These are phyloP conservation scores for Phytopythium ostracodes DNA, from an alignment of 352 stramenopile genomes.

Conservation along the genomic window DNA sequence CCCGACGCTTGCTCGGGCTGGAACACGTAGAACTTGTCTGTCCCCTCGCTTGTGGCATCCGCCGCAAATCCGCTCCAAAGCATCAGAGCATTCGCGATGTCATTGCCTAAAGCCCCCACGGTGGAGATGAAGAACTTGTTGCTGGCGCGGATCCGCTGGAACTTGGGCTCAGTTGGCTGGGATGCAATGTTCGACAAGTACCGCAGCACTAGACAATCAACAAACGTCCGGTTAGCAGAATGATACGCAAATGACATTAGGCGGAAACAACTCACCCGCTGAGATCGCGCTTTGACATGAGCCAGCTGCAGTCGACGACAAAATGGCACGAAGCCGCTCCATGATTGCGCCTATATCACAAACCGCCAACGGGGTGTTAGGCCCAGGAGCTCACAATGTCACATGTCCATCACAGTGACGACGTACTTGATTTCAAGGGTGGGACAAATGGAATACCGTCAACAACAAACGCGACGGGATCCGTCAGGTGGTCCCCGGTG, in stretches of 20 bases:
- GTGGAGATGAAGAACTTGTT: slow-evolving; percentile 72
- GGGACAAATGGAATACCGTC: slow-evolving; percentile 9
- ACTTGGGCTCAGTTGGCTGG: slow-evolving; percentile 52
- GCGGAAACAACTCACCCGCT: slow-evolving; percentile 21
- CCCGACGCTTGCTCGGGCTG: slow-evolving; percentile 9
- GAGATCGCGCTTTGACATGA: slow-evolving; percentile 22
- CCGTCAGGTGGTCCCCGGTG: slow-evolving; percentile 62
- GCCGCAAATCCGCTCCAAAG: slow-evolving; percentile 54
- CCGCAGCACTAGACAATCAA: slow-evolving; percentile 26
- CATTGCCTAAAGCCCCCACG: slow-evolving; percentile 25
- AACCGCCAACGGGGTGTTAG: neutral
- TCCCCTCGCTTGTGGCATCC: slow-evolving; percentile 8
- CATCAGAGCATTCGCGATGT: slow-evolving; percentile 22
- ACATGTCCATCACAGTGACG: neutral
- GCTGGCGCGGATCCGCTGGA: slow-evolving; percentile 62
- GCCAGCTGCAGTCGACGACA: slow-evolving; percentile 13
- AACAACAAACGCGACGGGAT: slow-evolving; percentile 46
- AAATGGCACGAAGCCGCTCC: slow-evolving; percentile 15
- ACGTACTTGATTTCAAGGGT: slow-evolving; percentile 17
- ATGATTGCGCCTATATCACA: slow-evolving; percentile 17
- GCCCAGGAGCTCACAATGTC: neutral
- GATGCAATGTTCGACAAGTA: slow-evolving; percentile 69
- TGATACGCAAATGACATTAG: neutral
- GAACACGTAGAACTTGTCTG: slow-evolving; percentile 38
- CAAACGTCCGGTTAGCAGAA: neutral